A percentile compares a stretch with the other conserved stretches of the same genome.
Evolutionary conservation across 2,329 filamentous ascomycete genomes (phyloP).

Genomic region (Xylariaceae sp.): DNA sequence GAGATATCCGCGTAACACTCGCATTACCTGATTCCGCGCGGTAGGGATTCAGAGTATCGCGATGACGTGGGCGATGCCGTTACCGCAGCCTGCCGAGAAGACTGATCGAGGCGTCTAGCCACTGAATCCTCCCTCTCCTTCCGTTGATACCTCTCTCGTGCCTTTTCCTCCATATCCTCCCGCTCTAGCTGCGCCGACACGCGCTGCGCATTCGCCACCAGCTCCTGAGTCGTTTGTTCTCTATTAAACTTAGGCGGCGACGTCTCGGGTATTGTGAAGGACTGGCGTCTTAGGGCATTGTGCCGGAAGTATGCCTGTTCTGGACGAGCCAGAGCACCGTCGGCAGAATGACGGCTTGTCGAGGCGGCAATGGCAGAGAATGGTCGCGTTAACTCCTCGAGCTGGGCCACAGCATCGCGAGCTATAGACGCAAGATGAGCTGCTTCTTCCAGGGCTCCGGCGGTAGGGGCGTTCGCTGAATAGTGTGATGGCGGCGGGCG

Average conservation of each 20-base stretch:
- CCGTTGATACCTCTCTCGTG: slow-evolving; percentile 2
- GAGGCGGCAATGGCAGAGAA: slow-evolving; percentile 4
- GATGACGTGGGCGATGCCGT: slow-evolving; percentile 4
- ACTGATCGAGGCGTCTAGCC: slow-evolving; percentile 4
- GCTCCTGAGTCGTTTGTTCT: slow-evolving; percentile 17
- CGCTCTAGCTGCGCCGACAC: slow-evolving; percentile 22
- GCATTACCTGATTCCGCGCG: background rate
- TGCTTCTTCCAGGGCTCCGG: slow-evolving; percentile 20
- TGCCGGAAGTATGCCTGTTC: slow-evolving; percentile 2
- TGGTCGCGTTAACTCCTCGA: slow-evolving; percentile 21
- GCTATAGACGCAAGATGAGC: slow-evolving; percentile 21
- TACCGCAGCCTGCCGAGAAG: slow-evolving; percentile 1
- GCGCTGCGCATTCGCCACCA: slow-evolving; percentile 18
- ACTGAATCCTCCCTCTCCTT: slow-evolving; percentile 6
- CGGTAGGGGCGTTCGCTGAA: slow-evolving; percentile 2
- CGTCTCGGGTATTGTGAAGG: slow-evolving; percentile 6
- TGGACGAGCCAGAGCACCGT: slow-evolving; percentile 3
- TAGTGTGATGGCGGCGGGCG: background rate
- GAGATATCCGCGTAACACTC: background rate
- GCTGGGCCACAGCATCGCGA: slow-evolving; percentile 20
- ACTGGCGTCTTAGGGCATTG: slow-evolving; percentile 4
- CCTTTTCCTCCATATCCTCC: slow-evolving; percentile 13
- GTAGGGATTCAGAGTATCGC: background rate
- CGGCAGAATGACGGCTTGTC: slow-evolving; percentile 3
- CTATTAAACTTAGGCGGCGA: slow-evolving; percentile 3